Evolutionary conservation across 768 basidiomycete genomes (phyloP).

Genomic region (Phallus indusiatus): DNA sequence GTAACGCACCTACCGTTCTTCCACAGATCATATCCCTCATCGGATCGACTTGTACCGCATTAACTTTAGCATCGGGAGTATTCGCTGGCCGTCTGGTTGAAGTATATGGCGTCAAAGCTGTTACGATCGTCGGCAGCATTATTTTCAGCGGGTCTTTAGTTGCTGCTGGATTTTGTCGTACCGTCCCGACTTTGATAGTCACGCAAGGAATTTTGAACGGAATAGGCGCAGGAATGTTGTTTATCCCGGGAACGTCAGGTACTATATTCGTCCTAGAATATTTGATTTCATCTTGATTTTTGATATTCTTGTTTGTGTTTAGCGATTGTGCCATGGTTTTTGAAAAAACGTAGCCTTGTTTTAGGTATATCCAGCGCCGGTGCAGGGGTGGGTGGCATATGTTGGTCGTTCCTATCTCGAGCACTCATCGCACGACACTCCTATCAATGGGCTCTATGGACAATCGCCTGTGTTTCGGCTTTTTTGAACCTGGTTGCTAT

Average conservation of each 20-base stretch:
- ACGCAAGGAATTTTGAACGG: slow-evolving; percentile 3
- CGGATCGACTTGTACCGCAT: slow-evolving; percentile 4
- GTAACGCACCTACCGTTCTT: no score
- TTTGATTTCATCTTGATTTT: background rate
- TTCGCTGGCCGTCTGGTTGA: background rate
- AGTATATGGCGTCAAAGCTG: slow-evolving; percentile 1
- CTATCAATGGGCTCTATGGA: slow-evolving; percentile 7
- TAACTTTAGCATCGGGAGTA: slow-evolving; percentile 2
- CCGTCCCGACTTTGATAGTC: slow-evolving; percentile 1
- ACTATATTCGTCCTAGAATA: background rate
- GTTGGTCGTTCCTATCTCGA: slow-evolving; percentile 7
- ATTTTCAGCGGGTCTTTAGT: background rate
- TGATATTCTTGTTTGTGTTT: background rate
- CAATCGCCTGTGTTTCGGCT: background rate
- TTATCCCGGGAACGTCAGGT: slow-evolving; percentile 4
- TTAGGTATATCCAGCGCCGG: slow-evolving; percentile 1
- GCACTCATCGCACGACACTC: slow-evolving; percentile 1
- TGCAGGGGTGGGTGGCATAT: slow-evolving; percentile 7
- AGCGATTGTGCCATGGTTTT: slow-evolving; percentile 2
- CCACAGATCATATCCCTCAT: slow-evolving; percentile 4
- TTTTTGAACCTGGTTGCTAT: background rate
- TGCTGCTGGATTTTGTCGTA: slow-evolving; percentile 4
- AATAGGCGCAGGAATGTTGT: slow-evolving; percentile 5
- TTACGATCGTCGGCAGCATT: slow-evolving; percentile 2
- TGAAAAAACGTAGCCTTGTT: background rate